Evolutionary conservation across 179 eudicot species (phyloP).

Genomic region (Beta lomatogona): DNA sequence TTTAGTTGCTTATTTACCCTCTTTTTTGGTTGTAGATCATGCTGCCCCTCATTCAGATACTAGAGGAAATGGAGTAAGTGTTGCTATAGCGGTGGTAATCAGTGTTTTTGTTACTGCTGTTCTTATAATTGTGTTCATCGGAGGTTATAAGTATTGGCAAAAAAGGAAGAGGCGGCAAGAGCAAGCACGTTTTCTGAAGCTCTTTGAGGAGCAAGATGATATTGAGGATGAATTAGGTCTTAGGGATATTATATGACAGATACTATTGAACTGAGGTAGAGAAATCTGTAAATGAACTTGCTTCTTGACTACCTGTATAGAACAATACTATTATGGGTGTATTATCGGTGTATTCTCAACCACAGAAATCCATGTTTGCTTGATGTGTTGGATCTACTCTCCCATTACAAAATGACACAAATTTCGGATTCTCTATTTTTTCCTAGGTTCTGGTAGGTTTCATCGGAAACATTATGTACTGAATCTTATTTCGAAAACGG

Average conservation of each 20-base stretch:
- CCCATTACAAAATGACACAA: background rate
- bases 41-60: conserved; percentile 30
- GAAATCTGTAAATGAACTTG: background rate
- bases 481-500: too few species aligned
- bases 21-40: conserved; percentile 33
- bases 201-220: conserved; percentile 86
- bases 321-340: background rate
- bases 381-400: background rate
- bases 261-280: background rate
- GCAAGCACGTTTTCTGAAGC: conserved; percentile 81
- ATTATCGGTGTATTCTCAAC: background rate
- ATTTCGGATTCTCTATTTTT: too few species aligned
- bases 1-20: background rate
- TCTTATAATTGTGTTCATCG: conserved; percentile 41
- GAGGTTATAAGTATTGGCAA: conserved; percentile 68
- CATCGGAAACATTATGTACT: too few species aligned
- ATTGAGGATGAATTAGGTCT: conserved; percentile 82
- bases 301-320: conserved; percentile 5
- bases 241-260: conserved; percentile 35
- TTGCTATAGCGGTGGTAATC: conserved; percentile 38
- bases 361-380: conserved; percentile 5
- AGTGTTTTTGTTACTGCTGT: conserved; percentile 39
- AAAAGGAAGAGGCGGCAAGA: conserved; percentile 72
- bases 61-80: conserved; percentile 37
- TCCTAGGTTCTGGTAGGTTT: too few species aligned